These are phyloP conservation scores for Flaveria robusta DNA, from an alignment of 129 eudicot species.

Conservation along the genomic window DNA sequence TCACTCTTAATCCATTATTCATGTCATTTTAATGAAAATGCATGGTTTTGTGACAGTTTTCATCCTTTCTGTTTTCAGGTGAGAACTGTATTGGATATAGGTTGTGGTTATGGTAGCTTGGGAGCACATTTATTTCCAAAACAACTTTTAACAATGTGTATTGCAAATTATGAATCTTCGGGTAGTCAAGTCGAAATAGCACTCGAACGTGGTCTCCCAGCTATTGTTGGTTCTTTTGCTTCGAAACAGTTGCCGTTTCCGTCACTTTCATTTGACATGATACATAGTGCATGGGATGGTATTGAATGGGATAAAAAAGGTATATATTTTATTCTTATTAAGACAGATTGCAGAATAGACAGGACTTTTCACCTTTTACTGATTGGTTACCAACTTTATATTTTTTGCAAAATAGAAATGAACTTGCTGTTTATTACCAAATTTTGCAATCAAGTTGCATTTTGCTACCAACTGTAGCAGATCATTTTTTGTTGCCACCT, in stretches of 20 bases:
- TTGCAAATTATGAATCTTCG: constrained; percentile 93
- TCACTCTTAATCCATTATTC: not conserved
- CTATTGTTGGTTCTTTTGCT: constrained; percentile 85
- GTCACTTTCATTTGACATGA: constrained; percentile 93
- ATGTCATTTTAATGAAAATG: constrained; percentile 4
- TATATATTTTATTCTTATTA: constrained; percentile 27
- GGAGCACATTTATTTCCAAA: constrained; percentile 90
- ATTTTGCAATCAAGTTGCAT: not conserved
- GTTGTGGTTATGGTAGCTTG: constrained; percentile 96
- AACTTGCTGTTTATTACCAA: not conserved
- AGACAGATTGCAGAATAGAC: not conserved
- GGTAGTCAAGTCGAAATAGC: constrained; percentile 98
- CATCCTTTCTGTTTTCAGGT: constrained; percentile 52
- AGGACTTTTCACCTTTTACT: not conserved
- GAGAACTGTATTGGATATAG: constrained; percentile 84
- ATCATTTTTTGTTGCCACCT: not conserved
- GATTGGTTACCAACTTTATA: not conserved
- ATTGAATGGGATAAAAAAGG: constrained; percentile 94
- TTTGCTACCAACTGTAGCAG: not conserved
- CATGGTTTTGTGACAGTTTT: not conserved
- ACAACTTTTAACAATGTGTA: constrained; percentile 77
- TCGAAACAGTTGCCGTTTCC: constrained; percentile 86
- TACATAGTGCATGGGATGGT: constrained; percentile 83
- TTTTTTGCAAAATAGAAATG: not conserved
- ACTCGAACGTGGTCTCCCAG: constrained; percentile 97